Evolutionary conservation across 345 rosid species (phyloP).

Genomic region (Populus euphratica): DNA sequence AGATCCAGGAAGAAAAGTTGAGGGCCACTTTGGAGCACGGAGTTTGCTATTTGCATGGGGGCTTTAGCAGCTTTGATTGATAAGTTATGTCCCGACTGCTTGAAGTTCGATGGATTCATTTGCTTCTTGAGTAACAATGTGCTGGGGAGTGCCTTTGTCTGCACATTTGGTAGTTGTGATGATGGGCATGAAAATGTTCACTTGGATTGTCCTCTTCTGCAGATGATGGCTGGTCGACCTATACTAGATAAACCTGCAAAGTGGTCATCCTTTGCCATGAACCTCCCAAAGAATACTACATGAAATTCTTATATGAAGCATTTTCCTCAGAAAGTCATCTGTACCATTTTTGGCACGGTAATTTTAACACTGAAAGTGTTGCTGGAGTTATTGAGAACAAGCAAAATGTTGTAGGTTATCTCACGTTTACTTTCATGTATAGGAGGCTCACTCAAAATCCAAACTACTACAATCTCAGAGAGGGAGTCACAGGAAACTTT

Average conservation of each 20-base stretch:
- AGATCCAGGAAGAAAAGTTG: too few species aligned
- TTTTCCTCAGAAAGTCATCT: conserved; percentile 86
- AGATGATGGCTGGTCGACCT: conserved; percentile 71
- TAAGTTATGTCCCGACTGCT: too few species aligned
- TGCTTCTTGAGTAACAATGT: too few species aligned
- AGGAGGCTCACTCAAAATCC: conserved; percentile 88
- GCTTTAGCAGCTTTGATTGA: too few species aligned
- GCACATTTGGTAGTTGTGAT: too few species aligned
- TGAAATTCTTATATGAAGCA: conserved; percentile 80
- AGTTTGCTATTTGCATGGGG: conserved; percentile 70
- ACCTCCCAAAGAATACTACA: conserved; percentile 82
- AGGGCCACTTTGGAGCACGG: conserved; percentile 23
- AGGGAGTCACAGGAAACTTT: conserved; percentile 71
- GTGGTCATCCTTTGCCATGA: conserved; percentile 82
- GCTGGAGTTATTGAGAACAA: conserved; percentile 70
- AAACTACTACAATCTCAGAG: conserved; percentile 90
- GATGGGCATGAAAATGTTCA: too few species aligned
- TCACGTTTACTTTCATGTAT: conserved; percentile 90
- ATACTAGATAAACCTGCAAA: conserved; percentile 79
- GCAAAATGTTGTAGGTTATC: conserved; percentile 91
- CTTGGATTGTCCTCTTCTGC: conserved; percentile 36
- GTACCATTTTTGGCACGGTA: conserved; percentile 82
- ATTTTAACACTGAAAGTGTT: conserved; percentile 83
- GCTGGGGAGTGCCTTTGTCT: too few species aligned
- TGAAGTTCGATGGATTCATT: too few species aligned